Percentiles rank a stretch among this genome's conserved stretches.
phyloP scores from a whole-genome alignment of 305 asterid genomes.

The Solanum hybrid region DNA sequence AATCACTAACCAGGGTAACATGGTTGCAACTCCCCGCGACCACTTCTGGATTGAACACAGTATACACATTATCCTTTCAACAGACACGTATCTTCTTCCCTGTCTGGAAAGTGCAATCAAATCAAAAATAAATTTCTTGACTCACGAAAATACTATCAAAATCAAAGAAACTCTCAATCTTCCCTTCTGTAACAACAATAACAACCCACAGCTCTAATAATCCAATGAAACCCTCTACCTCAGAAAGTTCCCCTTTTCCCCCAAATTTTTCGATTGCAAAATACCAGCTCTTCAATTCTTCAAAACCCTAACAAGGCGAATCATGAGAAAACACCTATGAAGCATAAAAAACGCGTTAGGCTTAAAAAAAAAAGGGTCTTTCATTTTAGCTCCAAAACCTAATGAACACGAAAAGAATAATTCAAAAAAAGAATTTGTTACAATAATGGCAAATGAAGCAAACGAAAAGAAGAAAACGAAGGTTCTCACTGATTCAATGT shows the following conservation, averaged over 20 bases:
- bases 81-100: constrained; percentile 41
- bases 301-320: constrained; percentile 59
- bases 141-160: not conserved
- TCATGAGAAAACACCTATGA: constrained; percentile 42
- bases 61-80: constrained; percentile 91
- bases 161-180: not conserved
- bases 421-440: not conserved
- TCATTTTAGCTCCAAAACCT: constrained; percentile 49
- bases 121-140: not conserved
- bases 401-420: constrained; percentile 53
- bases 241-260: not conserved
- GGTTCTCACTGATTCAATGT: constrained; percentile 31
- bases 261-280: constrained; percentile 22
- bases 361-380: constrained; percentile 1
- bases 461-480: constrained; percentile 6
- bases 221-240: constrained; percentile 17
- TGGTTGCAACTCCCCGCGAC: constrained; percentile 92
- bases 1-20: constrained; percentile 97
- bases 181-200: not conserved
- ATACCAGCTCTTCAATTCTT: constrained; percentile 25
- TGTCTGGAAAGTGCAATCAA: constrained; percentile 9
- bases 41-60: constrained; percentile 95
- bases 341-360: not conserved
- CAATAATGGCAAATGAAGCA: not conserved
- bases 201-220: constrained; percentile 10